Percentiles rank a stretch among this genome's conserved stretches.
Evolutionary conservation across 2,329 filamentous ascomycete genomes (phyloP).

Genomic region (Lanzia echinophila): DNA sequence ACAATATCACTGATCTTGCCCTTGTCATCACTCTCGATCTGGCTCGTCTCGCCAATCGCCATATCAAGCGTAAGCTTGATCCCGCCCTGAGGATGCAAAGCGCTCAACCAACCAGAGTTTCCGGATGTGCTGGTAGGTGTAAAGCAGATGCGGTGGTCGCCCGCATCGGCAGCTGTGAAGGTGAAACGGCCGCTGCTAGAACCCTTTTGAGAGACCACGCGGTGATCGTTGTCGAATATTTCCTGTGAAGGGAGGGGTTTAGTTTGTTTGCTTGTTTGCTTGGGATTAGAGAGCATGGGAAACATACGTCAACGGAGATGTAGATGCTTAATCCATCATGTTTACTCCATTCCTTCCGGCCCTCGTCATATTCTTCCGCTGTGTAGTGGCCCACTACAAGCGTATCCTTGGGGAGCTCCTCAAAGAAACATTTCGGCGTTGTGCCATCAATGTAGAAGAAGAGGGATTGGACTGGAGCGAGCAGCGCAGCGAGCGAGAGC

Average conservation of each 20-base stretch:
- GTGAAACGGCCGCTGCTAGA: slow-evolving; percentile 76
- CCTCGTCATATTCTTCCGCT: slow-evolving; percentile 75
- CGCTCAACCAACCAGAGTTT: slow-evolving; percentile 64
- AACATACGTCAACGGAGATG: slow-evolving; percentile 77
- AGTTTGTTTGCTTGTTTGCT: slow-evolving; percentile 5
- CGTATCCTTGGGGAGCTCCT: slow-evolving; percentile 96
- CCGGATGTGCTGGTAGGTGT: slow-evolving; percentile 70
- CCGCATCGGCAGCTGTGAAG: slow-evolving; percentile 89
- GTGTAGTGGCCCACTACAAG: slow-evolving; percentile 90
- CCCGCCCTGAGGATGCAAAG: slow-evolving; percentile 59
- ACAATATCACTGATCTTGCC: slow-evolving; percentile 86
- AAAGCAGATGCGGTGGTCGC: slow-evolving; percentile 94
- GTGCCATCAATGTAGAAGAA: slow-evolving; percentile 93
- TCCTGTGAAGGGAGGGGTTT: slow-evolving; percentile 47
- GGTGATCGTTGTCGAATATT: slow-evolving; percentile 95
- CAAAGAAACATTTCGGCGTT: slow-evolving; percentile 90
- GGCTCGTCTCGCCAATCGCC: slow-evolving; percentile 87
- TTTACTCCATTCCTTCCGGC: slow-evolving; percentile 59
- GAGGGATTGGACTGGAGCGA: slow-evolving; percentile 67
- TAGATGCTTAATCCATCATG: slow-evolving; percentile 74
- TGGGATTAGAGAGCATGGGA: not conserved
- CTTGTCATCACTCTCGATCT: slow-evolving; percentile 92
- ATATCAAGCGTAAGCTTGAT: slow-evolving; percentile 84
- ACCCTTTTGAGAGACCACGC: slow-evolving; percentile 83
- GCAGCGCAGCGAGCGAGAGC: slow-evolving; percentile 54